Base-by-base conservation (phyloP, 257 asterid species). In the Petrea volubilis region DNA sequence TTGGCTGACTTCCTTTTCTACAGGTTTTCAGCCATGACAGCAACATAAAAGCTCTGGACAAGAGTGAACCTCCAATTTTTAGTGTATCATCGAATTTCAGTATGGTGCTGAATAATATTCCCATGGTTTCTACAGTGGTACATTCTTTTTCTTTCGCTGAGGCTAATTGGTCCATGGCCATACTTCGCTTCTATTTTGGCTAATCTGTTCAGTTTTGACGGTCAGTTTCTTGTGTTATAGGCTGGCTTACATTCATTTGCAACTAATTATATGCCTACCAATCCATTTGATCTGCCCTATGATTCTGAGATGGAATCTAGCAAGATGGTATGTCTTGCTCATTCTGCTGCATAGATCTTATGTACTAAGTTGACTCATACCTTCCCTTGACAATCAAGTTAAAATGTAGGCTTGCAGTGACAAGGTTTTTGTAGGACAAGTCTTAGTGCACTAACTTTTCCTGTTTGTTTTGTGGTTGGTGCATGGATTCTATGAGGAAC, bases 201-300 rank as follows among this genome's bases (percentile, higher is more conserved):
- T 46, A 34, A 31, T 41, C 24, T 27, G 46, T 68, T 50, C 27
- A 10, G 23, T 67, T 67, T 18, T 68, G 41, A 64, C 65, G 63
- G 62, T 33, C 40, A 46, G 50, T 56, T 78, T 75, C 21, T 66
- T 8, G 40, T 33, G 51, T 64, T 59, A 71, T 80, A 94, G 98
- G 92, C 77, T 52, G 87, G 81, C 46, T 59, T 58, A 69, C 84
- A 73, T 64, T 62, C 85, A 68, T 70, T 76, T 81, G 79, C 78
- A 55, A 50, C 72, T 62, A 82, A 79, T 79, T 72, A 43, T 38
- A 85, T 78, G 77, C 81, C 89, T 68, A 69, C 60, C 71, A 93
- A 93, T 81, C 98, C 97, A 62, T 93, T 93, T 82, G 96, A 93
- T 81, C 82, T 88, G 60, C 94, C 96, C 33, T 82, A 56, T 72